Base-by-base conservation (phyloP, 192 early-diverging fungal species). In the Cladochytrium replicatum region DNA sequence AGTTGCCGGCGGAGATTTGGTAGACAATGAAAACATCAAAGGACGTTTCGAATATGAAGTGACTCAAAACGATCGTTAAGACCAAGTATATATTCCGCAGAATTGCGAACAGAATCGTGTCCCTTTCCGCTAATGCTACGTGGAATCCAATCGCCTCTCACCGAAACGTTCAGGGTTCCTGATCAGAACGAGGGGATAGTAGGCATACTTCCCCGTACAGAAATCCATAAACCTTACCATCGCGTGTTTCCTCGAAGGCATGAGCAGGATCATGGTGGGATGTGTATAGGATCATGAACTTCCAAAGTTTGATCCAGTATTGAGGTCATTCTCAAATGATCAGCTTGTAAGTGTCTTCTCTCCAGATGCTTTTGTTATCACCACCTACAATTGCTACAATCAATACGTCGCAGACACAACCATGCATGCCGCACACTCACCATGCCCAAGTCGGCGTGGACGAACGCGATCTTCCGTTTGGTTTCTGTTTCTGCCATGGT, bases 371-470 rank as follows among this genome's bases (percentile, higher is more conserved):
- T 15, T 91, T 75, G 62, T 97, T 91, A 3, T 91, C 93, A 22
- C 93, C 93, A 50, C 91, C 86, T 80, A 55, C 25, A 43, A 29
- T 1, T 23, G 6, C 22, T 7, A 26, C 37, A 6, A 15, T 23
- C 0, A 39, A 29, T 13, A 44, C n/a, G 19, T 9, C 32, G 48
- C 48, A 27, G 30, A 30, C 6, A 7, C 31, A 29, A 13, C n/a
- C 0, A 22, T 4, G 15, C 19, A 15, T 32, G 22, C n/a, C 6
- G 9, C 8, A 37, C 55, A 43, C 67, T 81, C 86, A n/a, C 91
- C 30, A 96, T 96, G 24, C 93, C 93, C 1, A 97, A 68, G 58
- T 97, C 86, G 5, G 93, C 91, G 52, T 97, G 93, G 21, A 97
- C 63, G 61, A 97, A 89, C 11, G 80, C 89, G 30, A 93, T 53